Conservation (phyloP, 31 red algal genomes). For the Endocladia muricata region DNA sequence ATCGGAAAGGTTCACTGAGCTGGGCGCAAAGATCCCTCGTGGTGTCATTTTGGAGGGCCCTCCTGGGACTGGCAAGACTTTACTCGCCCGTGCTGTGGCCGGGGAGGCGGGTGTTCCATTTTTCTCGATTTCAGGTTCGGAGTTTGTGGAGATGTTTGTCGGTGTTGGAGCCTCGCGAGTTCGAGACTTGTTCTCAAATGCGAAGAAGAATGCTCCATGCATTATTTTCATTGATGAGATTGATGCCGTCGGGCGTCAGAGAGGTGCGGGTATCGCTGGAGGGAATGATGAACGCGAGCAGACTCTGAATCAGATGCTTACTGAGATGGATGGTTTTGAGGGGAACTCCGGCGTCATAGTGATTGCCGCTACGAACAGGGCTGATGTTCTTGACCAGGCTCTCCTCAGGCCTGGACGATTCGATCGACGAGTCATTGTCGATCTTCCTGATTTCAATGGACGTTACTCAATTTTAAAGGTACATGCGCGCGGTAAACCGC, state of each 20-base stretch:
- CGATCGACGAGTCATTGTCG: slow-evolving; percentile 89
- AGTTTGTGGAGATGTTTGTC: slow-evolving; percentile 99
- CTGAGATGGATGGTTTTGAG: slow-evolving; percentile 97
- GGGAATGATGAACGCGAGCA: slow-evolving; percentile 98
- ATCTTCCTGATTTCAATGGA: slow-evolving; percentile 88
- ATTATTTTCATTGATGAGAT: slow-evolving; percentile 99
- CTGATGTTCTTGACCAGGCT: slow-evolving; percentile 94
- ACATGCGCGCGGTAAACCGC: slow-evolving; percentile 89
- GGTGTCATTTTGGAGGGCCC: slow-evolving; percentile 99
- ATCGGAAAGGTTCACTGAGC: slow-evolving; percentile 90
- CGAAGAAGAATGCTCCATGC: slow-evolving; percentile 96
- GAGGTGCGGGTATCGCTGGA: slow-evolving; percentile 87
- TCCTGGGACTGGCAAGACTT: slow-evolving; percentile 98
- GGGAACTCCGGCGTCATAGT: slow-evolving; percentile 96
- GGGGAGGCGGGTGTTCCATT: slow-evolving; percentile 99
- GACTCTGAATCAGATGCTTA: slow-evolving; percentile 95
- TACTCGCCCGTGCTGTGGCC: slow-evolving; percentile 96
- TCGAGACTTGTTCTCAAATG: slow-evolving; percentile 89
- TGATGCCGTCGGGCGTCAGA: slow-evolving; percentile 91
- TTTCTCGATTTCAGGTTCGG: slow-evolving; percentile 97
- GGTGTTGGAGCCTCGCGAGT: slow-evolving; percentile 96
- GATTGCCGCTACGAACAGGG: slow-evolving; percentile 98
- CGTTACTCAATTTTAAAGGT: slow-evolving; percentile 85
- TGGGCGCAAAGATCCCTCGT: slow-evolving; percentile 88
- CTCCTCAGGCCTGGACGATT: slow-evolving; percentile 95